Evolutionary conservation across 2,329 filamentous ascomycete species (phyloP).

Genomic region (Fusarium floridanum): DNA sequence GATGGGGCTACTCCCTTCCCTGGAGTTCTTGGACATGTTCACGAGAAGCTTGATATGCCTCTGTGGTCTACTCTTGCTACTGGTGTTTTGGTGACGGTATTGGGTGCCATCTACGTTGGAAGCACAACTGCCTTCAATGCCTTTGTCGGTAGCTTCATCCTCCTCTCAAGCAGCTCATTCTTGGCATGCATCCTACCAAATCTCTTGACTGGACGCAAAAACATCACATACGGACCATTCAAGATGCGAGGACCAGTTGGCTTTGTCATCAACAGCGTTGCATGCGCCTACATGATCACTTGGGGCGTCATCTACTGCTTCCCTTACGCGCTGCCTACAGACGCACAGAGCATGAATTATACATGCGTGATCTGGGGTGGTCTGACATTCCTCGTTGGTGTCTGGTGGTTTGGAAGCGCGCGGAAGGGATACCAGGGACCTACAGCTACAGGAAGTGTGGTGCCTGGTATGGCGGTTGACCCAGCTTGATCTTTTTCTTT

Average conservation of each 20-base stretch:
- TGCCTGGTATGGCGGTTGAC: conserved; percentile 35
- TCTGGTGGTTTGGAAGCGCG: conserved; percentile 58
- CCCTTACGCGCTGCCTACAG: conserved; percentile 61
- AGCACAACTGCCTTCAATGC: conserved; percentile 75
- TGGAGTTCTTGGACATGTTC: conserved; percentile 46
- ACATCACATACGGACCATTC: conserved; percentile 67
- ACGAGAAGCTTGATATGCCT: conserved; percentile 51
- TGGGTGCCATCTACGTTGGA: conserved; percentile 76
- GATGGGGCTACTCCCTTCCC: conserved; percentile 55
- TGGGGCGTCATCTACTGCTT: conserved; percentile 76
- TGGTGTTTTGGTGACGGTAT: conserved; percentile 59
- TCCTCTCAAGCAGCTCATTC: conserved; percentile 59
- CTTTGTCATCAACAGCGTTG: conserved; percentile 64
- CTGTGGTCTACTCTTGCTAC: conserved; percentile 64
- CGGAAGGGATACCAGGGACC: conserved; percentile 45
- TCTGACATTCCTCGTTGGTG: conserved; percentile 53
- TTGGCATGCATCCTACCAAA: conserved; percentile 73
- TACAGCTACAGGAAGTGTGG: conserved; percentile 38
- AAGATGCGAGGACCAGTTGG: conserved; percentile 63
- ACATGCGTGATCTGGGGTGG: conserved; percentile 59
- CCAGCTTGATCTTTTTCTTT: conserved; percentile 26
- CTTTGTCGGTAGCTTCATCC: conserved; percentile 66
- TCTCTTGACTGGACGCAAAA: conserved; percentile 57
- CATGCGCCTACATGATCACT: conserved; percentile 69
- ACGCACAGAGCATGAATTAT: conserved; percentile 66